These are phyloP conservation scores for Coemansia sp. DNA, from an alignment of 192 early-diverging fungal genomes.

Conservation along the genomic window DNA sequence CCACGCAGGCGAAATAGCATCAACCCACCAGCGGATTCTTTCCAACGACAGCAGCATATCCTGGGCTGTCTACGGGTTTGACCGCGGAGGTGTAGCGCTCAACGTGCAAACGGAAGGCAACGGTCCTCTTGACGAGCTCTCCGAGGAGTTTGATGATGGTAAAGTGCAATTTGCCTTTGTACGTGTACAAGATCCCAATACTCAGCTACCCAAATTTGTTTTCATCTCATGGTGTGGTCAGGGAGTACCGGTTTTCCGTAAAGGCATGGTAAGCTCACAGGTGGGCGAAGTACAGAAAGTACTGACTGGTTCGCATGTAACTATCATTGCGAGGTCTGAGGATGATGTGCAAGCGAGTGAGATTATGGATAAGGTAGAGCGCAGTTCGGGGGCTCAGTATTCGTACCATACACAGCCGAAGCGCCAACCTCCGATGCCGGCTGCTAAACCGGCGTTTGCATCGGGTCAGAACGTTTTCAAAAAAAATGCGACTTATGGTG, in stretches of 20 bases:
- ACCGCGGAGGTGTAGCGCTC: slow-evolving; percentile 64
- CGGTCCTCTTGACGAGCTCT: slow-evolving; percentile 82
- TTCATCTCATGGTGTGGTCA: slow-evolving; percentile 95
- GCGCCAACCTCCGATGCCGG: slow-evolving; percentile 19
- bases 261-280: slow-evolving; percentile 85
- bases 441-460: slow-evolving; percentile 43
- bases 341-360: slow-evolving; percentile 77
- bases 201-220: slow-evolving; percentile 83
- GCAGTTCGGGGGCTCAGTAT: slow-evolving; percentile 89
- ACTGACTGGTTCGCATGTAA: slow-evolving; percentile 73
- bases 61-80: slow-evolving; percentile 79
- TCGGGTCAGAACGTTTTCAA: slow-evolving; percentile 20
- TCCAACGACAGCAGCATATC: slow-evolving; percentile 57
- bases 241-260: slow-evolving; percentile 88
- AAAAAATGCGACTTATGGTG: slow-evolving; percentile 41
- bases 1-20: slow-evolving; percentile 63
- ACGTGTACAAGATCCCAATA: slow-evolving; percentile 82
- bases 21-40: slow-evolving; percentile 68
- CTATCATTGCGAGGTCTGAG: slow-evolving; percentile 83
- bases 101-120: slow-evolving; percentile 61
- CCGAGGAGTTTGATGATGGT: slow-evolving; percentile 89
- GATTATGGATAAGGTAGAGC: slow-evolving; percentile 84
- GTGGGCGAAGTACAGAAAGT: slow-evolving; percentile 75
- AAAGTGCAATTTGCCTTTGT: slow-evolving; percentile 91
- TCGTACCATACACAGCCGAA: slow-evolving; percentile 57